Evolutionary conservation across 148 eudicot genomes (phyloP), one percentile per base, ranked within the genome.

Genomic region (Nepenthes mirabilis): DNA sequence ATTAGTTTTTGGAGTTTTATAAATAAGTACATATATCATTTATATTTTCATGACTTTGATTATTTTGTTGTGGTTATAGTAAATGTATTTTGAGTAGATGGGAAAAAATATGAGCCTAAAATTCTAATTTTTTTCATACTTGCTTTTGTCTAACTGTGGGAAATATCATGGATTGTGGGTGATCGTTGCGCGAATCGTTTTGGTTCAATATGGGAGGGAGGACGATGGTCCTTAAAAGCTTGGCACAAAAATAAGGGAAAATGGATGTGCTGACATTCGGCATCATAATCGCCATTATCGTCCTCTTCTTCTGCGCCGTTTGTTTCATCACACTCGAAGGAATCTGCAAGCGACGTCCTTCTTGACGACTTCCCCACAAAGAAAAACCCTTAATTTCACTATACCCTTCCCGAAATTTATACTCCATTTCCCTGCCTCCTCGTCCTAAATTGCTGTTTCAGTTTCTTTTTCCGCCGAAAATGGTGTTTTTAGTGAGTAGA

Each of bases 211-310:
- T 23, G 23, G 23, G 23, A 23, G 23, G 23, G 23, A 23, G 23
- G 23, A 23, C 23, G 23, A 23, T 23, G 23, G 23, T 23, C 23
- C 23, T 23, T 23, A 23, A 23, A 23, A 23, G 23, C 23, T 23
- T 23, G 23, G 0, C 23, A 23, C 23, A 23, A 23, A 23, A 23
- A 23, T 23, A 23, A 23, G 23, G 23, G 23, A 40, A 40, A 55
- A 88, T 88, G 96, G 96, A 80, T 70, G 80, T 79, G 47, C 55
- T 85, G 36, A 84, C 91, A 34, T 84, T 87, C 58, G 95, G 95
- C 9, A 64, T 90, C 52, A 87, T 90, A 53, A 56, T 90, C 37
- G 95, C 83, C n/a, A 71, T 87, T 11, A 90, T 90, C 36, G 37
- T 86, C 40, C 78, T 90, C 36, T 73, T 90, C 52, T 74, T 84